phyloP scores from a whole-genome alignment of 2,329 filamentous ascomycete species.

The Apiospora hydei region DNA sequence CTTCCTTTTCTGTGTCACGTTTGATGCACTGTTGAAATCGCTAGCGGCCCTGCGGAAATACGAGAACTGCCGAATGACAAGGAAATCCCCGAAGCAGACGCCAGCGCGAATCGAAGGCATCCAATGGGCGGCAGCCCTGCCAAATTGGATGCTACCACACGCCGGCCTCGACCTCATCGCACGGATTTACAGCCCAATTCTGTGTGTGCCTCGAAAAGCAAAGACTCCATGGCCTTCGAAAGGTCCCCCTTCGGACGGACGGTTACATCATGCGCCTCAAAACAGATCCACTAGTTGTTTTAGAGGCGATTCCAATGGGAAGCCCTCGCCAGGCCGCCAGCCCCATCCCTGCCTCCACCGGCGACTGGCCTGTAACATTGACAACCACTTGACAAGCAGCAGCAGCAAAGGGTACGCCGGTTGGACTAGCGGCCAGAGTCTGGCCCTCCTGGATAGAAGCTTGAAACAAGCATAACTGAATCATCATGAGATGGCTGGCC shows the following conservation, averaged over 20 bases:
- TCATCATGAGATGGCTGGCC: conserved; percentile 2
- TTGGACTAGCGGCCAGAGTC: not conserved
- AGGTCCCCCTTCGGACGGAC: not conserved
- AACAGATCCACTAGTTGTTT: conserved; percentile 21
- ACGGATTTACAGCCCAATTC: not conserved
- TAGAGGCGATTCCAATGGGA: conserved; percentile 9
- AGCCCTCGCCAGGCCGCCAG: not conserved
- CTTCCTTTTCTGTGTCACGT: conserved; percentile 1
- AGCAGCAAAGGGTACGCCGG: not conserved
- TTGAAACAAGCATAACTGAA: conserved; percentile 20
- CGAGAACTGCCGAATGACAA: not conserved
- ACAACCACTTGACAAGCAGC: not conserved
- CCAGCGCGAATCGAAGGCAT: not conserved
- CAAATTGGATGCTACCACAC: not conserved
- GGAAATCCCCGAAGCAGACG: not conserved
- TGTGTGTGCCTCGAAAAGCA: not conserved
- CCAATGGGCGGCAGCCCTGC: not conserved
- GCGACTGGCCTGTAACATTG: not conserved
- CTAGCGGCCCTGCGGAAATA: not conserved
- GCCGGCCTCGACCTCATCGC: not conserved
- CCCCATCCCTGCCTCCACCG: not conserved
- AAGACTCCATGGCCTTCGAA: not conserved
- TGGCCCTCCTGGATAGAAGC: not conserved
- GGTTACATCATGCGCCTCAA: conserved; percentile 12
- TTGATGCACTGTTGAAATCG: not conserved